These are phyloP conservation scores for Magnusiomyces suaveolens DNA, from an alignment of 1,139 yeast species.

Conservation along the genomic window DNA sequence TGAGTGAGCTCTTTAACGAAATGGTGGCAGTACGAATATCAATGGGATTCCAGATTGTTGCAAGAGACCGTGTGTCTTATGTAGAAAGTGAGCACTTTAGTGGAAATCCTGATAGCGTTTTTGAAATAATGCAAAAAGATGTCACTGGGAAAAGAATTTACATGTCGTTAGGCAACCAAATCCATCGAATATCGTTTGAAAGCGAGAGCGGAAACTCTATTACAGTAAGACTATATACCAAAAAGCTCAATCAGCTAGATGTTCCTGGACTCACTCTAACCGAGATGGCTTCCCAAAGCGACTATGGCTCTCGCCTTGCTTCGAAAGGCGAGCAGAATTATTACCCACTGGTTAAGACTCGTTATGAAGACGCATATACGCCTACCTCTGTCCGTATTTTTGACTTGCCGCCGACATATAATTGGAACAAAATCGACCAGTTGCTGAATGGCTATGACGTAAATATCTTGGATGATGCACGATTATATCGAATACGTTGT, in stretches of 20 bases:
- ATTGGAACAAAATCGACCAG: slow-evolving; percentile 92
- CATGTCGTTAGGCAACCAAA: slow-evolving; percentile 68
- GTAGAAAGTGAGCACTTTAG: slow-evolving; percentile 53
- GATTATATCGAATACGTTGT: slow-evolving; percentile 64
- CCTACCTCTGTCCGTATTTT: slow-evolving; percentile 47
- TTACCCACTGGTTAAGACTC: slow-evolving; percentile 58
- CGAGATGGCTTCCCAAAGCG: slow-evolving; percentile 20
- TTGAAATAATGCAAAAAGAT: slow-evolving; percentile 34
- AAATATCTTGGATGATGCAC: slow-evolving; percentile 45
- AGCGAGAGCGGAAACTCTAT: slow-evolving; percentile 48
- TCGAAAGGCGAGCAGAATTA: slow-evolving; percentile 26
- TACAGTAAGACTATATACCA: slow-evolving; percentile 63
- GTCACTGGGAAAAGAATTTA: slow-evolving; percentile 55
- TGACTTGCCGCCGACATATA: slow-evolving; percentile 47
- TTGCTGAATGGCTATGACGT: slow-evolving; percentile 83
- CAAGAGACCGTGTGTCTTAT: slow-evolving; percentile 53
- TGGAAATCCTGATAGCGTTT: slow-evolving; percentile 40
- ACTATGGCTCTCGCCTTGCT: background rate
- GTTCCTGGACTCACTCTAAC: background rate
- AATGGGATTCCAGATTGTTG: slow-evolving; percentile 84
- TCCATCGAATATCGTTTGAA: slow-evolving; percentile 72
- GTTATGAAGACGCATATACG: slow-evolving; percentile 63
- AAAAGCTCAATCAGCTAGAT: slow-evolving; percentile 14
- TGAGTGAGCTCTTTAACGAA: slow-evolving; percentile 64
- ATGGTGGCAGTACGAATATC: slow-evolving; percentile 78